A percentile compares a stretch with the other conserved stretches of the same genome.
These are phyloP conservation scores for Gigaspora rosea DNA, from an alignment of 192 early-diverging fungal genomes.

Conservation along the genomic window DNA sequence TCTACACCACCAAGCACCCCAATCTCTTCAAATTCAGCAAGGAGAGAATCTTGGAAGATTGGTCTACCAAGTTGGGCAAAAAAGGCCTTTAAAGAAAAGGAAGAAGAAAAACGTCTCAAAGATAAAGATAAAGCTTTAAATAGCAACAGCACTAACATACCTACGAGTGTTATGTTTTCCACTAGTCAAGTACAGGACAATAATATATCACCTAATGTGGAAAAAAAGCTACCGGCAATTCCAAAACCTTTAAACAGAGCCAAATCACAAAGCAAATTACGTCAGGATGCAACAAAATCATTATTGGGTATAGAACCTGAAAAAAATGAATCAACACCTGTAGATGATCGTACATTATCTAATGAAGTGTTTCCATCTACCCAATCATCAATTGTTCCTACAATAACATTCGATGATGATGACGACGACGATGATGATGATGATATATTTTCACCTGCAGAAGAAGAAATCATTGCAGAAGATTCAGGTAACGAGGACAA, in stretches of 20 bases:
- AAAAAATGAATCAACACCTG: neutral
- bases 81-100: constrained; percentile 32
- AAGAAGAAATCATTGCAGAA: constrained; percentile 4
- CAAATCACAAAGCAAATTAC: constrained; percentile 23
- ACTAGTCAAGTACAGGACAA: neutral
- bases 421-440: constrained; percentile 26
- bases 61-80: constrained; percentile 27
- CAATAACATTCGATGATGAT: neutral
- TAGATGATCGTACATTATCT: neutral
- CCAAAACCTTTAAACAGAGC: neutral
- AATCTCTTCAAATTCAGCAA: neutral
- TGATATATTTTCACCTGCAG: constrained; percentile 3
- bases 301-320: neutral
- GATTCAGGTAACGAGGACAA: constrained; percentile 19
- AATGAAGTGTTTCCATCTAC: neutral
- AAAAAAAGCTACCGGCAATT: constrained; percentile 17
- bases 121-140: neutral
- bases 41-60: constrained; percentile 29
- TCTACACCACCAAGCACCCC: constrained; percentile 10
- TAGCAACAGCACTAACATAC: neutral
- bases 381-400: neutral
- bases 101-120: neutral
- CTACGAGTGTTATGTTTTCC: neutral
- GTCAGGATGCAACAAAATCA: constrained; percentile 4
- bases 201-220: neutral